Conservation (phyloP, 108 stramenopile species). For the Cafeteria roenbergensis region DNA sequence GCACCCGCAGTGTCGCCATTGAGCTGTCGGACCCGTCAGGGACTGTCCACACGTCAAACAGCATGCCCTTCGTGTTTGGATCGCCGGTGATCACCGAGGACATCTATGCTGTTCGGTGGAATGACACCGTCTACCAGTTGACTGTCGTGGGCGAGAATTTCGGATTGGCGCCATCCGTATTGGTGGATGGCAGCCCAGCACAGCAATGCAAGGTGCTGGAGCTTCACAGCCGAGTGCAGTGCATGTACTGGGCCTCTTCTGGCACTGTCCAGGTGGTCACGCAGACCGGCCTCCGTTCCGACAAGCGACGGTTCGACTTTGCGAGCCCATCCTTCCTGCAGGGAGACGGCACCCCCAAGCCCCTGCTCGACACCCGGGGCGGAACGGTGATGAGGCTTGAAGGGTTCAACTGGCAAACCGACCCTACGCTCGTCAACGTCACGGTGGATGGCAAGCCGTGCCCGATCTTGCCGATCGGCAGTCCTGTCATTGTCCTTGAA, state of each 20-base stretch:
- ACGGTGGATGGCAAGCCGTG: neutral
- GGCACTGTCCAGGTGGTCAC: neutral
- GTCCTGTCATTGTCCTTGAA: neutral
- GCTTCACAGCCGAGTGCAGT: neutral
- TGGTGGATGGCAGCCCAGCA: neutral
- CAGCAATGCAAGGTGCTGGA: neutral
- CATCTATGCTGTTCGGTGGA: no score
- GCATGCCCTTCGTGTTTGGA: no score
- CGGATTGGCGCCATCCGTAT: neutral
- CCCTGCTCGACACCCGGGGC: neutral
- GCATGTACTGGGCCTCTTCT: neutral
- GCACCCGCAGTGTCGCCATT: no score
- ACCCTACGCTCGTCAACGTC: neutral
- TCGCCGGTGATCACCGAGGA: no score
- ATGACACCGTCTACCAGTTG: neutral
- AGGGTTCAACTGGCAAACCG: neutral
- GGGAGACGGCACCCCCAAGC: neutral
- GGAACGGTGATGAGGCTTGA: neutral
- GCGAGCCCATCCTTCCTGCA: neutral
- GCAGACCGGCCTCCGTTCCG: neutral
- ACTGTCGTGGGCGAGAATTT: neutral
- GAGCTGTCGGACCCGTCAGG: no score
- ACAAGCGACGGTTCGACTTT: neutral
- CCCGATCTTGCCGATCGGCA: neutral
- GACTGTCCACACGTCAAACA: no score